Evolutionary conservation across 23 red algal species (phyloP).

Genomic region (Gracilaria gracilis): DNA sequence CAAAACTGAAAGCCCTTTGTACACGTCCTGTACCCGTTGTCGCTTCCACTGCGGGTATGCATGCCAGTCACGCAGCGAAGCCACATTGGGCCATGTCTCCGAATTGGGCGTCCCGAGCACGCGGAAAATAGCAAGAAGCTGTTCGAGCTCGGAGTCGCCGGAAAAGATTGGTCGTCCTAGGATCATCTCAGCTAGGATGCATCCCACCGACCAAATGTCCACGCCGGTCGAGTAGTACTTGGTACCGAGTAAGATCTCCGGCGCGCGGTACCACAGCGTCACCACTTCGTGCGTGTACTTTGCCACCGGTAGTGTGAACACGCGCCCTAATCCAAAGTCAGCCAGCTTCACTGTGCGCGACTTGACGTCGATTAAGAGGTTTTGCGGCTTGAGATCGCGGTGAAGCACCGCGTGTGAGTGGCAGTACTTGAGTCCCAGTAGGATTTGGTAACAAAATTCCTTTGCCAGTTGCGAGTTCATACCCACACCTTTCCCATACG

Average conservation of each 20-base stretch:
- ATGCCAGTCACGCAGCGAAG: constrained; percentile 85
- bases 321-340: constrained; percentile 95
- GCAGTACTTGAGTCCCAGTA: constrained; percentile 90
- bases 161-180: constrained; percentile 83
- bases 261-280: constrained; percentile 99
- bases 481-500: constrained; percentile 70
- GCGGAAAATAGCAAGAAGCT: constrained; percentile 93
- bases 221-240: constrained; percentile 95
- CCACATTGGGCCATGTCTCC: constrained; percentile 81
- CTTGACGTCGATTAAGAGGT: constrained; percentile 90
- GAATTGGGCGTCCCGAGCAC: constrained; percentile 89
- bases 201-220: constrained; percentile 95
- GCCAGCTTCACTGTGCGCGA: constrained; percentile 89
- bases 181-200: constrained; percentile 98
- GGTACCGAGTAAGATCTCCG: constrained; percentile 94
- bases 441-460: constrained; percentile 90
- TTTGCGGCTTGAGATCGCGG: constrained; percentile 99
- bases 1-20: constrained; percentile 68
- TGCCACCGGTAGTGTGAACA: constrained; percentile 87
- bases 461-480: constrained; percentile 73
- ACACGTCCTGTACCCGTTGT: constrained; percentile 35
- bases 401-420: constrained; percentile 89
- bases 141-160: constrained; percentile 96
- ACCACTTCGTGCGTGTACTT: constrained; percentile 99
- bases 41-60: constrained; percentile 95